Percentiles rank a stretch among this genome's conserved stretches.
Evolutionary conservation across 306 rosid species (phyloP).

Genomic region (Hippophae tibetana): DNA sequence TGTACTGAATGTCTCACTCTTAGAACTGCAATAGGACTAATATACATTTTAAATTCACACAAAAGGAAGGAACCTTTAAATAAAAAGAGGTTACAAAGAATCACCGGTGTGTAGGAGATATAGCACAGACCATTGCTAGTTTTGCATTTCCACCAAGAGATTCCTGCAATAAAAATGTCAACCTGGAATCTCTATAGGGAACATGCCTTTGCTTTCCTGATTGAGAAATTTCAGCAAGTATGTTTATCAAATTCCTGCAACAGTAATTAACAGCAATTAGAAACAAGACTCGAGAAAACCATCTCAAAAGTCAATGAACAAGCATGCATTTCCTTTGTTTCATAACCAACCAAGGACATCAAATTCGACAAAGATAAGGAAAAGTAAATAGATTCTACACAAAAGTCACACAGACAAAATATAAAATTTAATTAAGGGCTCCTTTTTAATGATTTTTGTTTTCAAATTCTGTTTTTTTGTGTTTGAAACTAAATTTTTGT

Average conservation of each 20-base stretch:
- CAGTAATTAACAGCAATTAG: conserved; percentile 13
- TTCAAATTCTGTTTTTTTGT: no score
- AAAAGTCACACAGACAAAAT: no score
- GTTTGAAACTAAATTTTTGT: no score
- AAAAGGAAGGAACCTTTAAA: conserved; percentile 9
- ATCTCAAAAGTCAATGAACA: neutral
- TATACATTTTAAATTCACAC: conserved; percentile 19
- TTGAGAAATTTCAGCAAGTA: conserved; percentile 97
- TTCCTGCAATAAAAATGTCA: conserved; percentile 93
- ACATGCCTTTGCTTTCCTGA: conserved; percentile 95
- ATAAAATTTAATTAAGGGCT: no score
- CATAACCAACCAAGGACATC: no score
- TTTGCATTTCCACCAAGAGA: conserved; percentile 99
- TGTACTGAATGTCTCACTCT: conserved; percentile 93
- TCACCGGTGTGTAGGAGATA: conserved; percentile 91
- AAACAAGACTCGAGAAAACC: conserved; percentile 1
- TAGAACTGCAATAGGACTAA: conserved; percentile 54
- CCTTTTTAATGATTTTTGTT: no score
- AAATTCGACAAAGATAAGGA: no score
- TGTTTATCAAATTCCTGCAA: conserved; percentile 95
- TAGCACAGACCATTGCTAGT: conserved; percentile 98
- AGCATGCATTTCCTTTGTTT: no score
- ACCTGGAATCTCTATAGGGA: conserved; percentile 93
- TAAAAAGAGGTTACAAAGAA: conserved; percentile 10
- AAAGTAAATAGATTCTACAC: no score